Base-by-base conservation (phyloP, 140 eudicot genomes). In the Erigeron philadelphicus region DNA sequence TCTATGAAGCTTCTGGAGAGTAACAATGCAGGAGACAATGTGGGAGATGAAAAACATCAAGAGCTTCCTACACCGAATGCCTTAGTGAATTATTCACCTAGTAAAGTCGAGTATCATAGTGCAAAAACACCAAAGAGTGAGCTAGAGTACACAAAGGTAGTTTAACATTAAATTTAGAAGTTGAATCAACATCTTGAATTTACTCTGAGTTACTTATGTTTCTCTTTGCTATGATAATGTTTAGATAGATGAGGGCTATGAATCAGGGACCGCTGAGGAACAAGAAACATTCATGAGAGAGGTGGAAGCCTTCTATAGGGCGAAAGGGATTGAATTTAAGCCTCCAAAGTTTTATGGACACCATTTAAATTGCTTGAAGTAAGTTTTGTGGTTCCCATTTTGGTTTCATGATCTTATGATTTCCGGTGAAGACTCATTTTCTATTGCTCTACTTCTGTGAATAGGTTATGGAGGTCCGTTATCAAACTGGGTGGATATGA, bases 301-400 rank as follows among this genome's bases (percentile, higher is more conserved):
- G 66, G 81, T 93, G 69, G 94, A 86, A 18, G 73, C 70, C 66
- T 79, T 93, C 45, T 83, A 85, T 41, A 80, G 76, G 66, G 89
- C 75, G 78, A 82, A 75, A 66, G 69, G 67, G 40, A 40, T 82
- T 79, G 96, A 89, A 47, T 93, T 88, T 68, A 93, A 85, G 57
- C 87, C 95, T 25, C 98, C 98, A 9, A 89, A 85, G 81, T 93
- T 93, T 75, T 93, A 93, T 77, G 98, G 98, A 67, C 92, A 85
- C 62, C 83, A 83, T 8, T 75, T 93, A 50, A 93, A 93, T 72
- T 93, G 87, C 58, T 80, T 86, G 61, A 93, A 89, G 96, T 93
- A 81, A 70, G 86, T 62, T 70, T 41, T 17, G 17, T 11, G 68
- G 44, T 69, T 77, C 40, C 45, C 50, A 43, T 7, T 15, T 23